Percentiles rank a stretch among this genome's conserved stretches.
Conservation (phyloP, 768 basidiomycete species). For the Russula abietina region DNA sequence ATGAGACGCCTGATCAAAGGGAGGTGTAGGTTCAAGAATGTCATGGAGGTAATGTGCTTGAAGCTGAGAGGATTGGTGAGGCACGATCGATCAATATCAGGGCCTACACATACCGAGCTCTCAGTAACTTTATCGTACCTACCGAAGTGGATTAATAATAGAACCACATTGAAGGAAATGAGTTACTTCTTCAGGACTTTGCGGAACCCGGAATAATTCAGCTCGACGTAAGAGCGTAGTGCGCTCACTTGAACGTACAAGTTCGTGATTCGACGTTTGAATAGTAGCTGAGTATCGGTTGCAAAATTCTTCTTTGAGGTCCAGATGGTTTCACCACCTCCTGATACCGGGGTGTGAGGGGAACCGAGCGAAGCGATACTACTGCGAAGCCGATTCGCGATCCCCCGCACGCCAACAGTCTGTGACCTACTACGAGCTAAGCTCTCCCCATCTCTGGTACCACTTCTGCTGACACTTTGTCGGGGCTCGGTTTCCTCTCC, state of each 20-base stretch:
- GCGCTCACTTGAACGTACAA: constrained; percentile 73
- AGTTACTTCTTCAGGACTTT: constrained; percentile 93
- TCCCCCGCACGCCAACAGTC: constrained; percentile 12
- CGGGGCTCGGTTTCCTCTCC: constrained; percentile 13
- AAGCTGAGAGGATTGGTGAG: constrained; percentile 39
- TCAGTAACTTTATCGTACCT: constrained; percentile 94
- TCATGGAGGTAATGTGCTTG: constrained; percentile 73
- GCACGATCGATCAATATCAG: not conserved
- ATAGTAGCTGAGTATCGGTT: constrained; percentile 73
- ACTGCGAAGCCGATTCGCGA: constrained; percentile 43
- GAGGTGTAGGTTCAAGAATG: constrained; percentile 56
- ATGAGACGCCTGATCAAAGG: constrained; percentile 63
- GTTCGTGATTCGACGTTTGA: constrained; percentile 83
- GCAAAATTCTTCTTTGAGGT: constrained; percentile 73
- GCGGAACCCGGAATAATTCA: constrained; percentile 89
- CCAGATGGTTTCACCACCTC: constrained; percentile 56
- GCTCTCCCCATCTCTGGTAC: not conserved
- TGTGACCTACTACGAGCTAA: constrained; percentile 23
- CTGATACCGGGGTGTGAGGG: constrained; percentile 36
- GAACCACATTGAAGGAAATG: constrained; percentile 1
- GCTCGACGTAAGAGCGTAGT: constrained; percentile 79
- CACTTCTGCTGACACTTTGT: not conserved
- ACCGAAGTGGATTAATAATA: constrained; percentile 14
- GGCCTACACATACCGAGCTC: constrained; percentile 42
- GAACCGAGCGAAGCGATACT: constrained; percentile 44